phyloP scores from a whole-genome alignment of 139 green algal genomes.

The Deuterostichococcus epilithicus region DNA sequence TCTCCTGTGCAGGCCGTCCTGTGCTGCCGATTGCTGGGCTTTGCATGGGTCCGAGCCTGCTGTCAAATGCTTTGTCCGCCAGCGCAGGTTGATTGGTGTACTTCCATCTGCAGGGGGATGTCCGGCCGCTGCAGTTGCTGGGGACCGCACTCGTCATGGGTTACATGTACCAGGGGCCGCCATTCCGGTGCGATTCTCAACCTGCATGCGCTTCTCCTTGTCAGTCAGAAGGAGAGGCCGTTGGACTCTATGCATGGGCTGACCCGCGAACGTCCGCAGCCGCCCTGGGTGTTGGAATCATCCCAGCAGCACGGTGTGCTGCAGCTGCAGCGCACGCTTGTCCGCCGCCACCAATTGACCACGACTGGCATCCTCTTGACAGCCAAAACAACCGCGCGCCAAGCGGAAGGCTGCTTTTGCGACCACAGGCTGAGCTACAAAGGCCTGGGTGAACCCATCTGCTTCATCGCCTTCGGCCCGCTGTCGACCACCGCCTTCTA shows the following conservation, averaged over 20 bases:
- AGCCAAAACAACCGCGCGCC: too few relatives aligned
- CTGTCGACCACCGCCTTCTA: conserved; percentile 92
- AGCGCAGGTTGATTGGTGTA: background rate
- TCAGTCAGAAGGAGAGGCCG: too few relatives aligned
- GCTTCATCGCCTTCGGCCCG: conserved; percentile 94
- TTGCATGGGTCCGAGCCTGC: background rate
- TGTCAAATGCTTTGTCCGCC: background rate
- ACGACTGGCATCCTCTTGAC: too few relatives aligned
- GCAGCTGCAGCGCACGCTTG: too few relatives aligned
- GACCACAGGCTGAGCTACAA: conserved; percentile 84
- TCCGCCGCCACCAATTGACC: too few relatives aligned
- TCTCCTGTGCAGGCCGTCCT: too few relatives aligned
- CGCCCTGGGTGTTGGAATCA: background rate
- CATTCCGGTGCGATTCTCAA: conserved; percentile 70
- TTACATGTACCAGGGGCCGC: conserved; percentile 97
- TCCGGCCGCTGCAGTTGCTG: conserved; percentile 58
- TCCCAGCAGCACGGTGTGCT: too few relatives aligned
- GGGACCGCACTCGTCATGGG: conserved; percentile 75
- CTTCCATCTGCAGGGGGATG: conserved; percentile 21
- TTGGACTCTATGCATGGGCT: too few relatives aligned
- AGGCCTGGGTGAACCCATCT: conserved; percentile 94
- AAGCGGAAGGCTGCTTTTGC: background rate
- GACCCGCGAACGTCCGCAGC: background rate
- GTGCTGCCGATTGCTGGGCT: conserved; percentile 7
- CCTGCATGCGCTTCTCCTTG: background rate